These are phyloP conservation scores for Ophiocordyceps camponoti-floridani DNA, from an alignment of 2,329 filamentous ascomycete species.

Conservation along the genomic window DNA sequence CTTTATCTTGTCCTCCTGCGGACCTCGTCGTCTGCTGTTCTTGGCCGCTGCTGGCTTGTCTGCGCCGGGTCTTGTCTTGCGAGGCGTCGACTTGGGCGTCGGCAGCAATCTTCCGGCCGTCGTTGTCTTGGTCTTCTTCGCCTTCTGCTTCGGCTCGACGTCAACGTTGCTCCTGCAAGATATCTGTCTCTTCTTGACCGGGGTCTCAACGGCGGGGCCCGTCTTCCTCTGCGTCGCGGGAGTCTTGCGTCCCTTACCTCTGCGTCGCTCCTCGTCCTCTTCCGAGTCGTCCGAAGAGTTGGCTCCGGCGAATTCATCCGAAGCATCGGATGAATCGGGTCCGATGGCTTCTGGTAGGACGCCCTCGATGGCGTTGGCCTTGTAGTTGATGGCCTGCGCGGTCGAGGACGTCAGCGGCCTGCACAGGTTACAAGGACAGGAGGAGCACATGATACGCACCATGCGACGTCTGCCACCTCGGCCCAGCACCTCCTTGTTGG, in stretches of 20 bases:
- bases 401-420: constrained; percentile 4
- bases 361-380: constrained; percentile 7
- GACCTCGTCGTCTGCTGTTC: background rate
- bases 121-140: background rate
- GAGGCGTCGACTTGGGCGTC: background rate
- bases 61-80: background rate
- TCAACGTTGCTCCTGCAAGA: constrained; percentile 13
- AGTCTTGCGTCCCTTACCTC: constrained; percentile 18
- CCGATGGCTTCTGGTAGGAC: constrained; percentile 9
- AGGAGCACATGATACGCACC: constrained; percentile 8
- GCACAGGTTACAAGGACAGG: background rate
- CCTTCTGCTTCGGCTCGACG: constrained; percentile 12
- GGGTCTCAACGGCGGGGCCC: constrained; percentile 8
- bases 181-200: constrained; percentile 6
- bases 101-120: background rate
- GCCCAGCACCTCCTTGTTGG: constrained; percentile 57
- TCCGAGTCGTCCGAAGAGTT: constrained; percentile 14
- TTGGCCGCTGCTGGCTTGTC: background rate
- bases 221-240: constrained; percentile 7
- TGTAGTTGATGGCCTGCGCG: constrained; percentile 17
- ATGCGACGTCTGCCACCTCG: constrained; percentile 59
- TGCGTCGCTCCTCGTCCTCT: constrained; percentile 10
- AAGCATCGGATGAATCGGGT: constrained; percentile 13
- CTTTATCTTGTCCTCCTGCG: background rate
- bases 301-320: constrained; percentile 15